phyloP scores from a whole-genome alignment of 345 rosid species.

The Boechera divaricarpa region DNA sequence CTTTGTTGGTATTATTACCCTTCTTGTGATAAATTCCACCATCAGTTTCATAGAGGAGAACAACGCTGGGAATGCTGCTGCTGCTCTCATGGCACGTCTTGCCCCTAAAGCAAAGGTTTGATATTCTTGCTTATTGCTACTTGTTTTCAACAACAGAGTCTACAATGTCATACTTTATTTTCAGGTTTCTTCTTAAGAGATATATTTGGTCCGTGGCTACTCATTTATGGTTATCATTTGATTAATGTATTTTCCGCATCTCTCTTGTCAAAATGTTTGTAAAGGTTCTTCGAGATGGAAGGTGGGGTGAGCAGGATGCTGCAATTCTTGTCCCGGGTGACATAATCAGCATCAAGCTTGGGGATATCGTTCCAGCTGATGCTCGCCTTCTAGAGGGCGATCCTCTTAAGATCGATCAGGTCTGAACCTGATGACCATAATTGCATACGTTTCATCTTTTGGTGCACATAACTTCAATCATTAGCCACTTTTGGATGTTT shows the following conservation, averaged over 20 bases:
- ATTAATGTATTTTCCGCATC: not conserved
- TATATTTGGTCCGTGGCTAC: constrained; percentile 2
- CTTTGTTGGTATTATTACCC: constrained; percentile 89
- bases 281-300: constrained; percentile 95
- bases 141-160: not conserved
- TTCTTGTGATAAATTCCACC: constrained; percentile 91
- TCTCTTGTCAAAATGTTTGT: constrained; percentile 27
- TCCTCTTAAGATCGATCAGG: constrained; percentile 97
- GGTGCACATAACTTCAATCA: constrained; percentile 6
- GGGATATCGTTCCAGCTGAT: constrained; percentile 98
- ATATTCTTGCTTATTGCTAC: constrained; percentile 25
- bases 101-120: constrained; percentile 96
- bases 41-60: constrained; percentile 97
- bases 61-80: constrained; percentile 97
- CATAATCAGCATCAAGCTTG: constrained; percentile 85
- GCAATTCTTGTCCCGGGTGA: constrained; percentile 93
- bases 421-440: constrained; percentile 25
- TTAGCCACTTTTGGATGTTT: constrained; percentile 11
- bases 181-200: not conserved
- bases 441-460: not conserved
- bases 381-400: constrained; percentile 96
- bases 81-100: constrained; percentile 98
- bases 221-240: constrained; percentile 4
- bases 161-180: not conserved
- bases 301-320: constrained; percentile 96